Conservation (phyloP, 2,329 filamentous ascomycete species). For the Cadophora gregata region DNA sequence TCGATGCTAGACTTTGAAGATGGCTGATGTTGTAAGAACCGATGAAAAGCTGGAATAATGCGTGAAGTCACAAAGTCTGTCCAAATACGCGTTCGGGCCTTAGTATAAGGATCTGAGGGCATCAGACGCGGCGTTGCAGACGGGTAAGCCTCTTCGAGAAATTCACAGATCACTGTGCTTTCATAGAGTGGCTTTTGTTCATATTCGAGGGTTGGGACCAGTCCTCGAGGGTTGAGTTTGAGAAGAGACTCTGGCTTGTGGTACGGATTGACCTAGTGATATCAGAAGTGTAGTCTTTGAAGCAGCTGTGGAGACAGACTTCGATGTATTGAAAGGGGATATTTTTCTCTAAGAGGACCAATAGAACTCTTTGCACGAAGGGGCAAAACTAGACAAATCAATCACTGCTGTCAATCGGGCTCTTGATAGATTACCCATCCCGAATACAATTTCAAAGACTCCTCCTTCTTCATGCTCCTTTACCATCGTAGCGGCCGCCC, state of each 20-base stretch:
- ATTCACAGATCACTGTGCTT: conserved; percentile 75
- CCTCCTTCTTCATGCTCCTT: conserved; percentile 52
- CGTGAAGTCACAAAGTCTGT: conserved; percentile 72
- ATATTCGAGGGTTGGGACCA: conserved; percentile 73
- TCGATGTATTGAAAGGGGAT: conserved; percentile 79
- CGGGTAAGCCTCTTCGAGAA: conserved; percentile 73
- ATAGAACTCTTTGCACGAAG: conserved; percentile 74
- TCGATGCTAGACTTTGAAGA: conserved; percentile 56
- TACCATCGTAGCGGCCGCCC: conserved; percentile 55
- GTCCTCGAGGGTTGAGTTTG: conserved; percentile 73
- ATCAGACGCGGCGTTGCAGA: conserved; percentile 55
- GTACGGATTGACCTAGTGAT: conserved; percentile 65
- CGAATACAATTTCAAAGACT: conserved; percentile 69
- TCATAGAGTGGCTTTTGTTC: conserved; percentile 70
- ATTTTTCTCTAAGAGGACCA: conserved; percentile 73
- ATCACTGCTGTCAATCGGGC: neutral
- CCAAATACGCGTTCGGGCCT: conserved; percentile 73
- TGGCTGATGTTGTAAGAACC: conserved; percentile 60
- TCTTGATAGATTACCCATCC: conserved; percentile 65
- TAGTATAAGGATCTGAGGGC: conserved; percentile 66
- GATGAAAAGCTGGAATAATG: conserved; percentile 74
- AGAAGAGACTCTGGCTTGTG: conserved; percentile 72
- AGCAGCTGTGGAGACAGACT: conserved; percentile 50
- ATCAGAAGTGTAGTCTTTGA: neutral
- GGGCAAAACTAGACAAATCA: conserved; percentile 53